phyloP scores from a whole-genome alignment of 352 stramenopile genomes.

The Pythium rishiriense region DNA sequence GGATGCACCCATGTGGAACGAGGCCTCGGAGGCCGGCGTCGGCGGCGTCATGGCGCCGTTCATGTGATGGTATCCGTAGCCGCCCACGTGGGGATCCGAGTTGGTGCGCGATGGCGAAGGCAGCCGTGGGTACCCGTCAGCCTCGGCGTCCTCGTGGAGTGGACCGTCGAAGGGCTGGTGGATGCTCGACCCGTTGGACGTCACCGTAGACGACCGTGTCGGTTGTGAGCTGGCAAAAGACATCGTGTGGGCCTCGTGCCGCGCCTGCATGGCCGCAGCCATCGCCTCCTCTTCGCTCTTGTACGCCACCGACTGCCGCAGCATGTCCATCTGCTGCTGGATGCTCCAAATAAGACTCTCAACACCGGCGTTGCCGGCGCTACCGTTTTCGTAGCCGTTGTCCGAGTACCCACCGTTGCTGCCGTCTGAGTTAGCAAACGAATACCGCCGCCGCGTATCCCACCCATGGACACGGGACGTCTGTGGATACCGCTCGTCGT shows the following conservation, averaged over 20 bases:
- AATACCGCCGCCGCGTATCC: constrained; percentile 20
- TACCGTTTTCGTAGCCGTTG: constrained; percentile 9
- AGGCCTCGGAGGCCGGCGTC: constrained; percentile 24
- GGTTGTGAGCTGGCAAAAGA: constrained; percentile 65
- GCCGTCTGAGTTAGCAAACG: constrained; percentile 28
- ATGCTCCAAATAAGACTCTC: constrained; percentile 81
- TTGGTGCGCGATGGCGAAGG: constrained; percentile 30
- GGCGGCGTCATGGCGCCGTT: constrained; percentile 27
- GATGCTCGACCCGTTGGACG: constrained; percentile 52
- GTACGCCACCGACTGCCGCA: constrained; percentile 66
- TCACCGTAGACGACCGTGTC: constrained; percentile 64
- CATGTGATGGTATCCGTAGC: constrained; percentile 19
- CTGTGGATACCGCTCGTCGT: constrained; percentile 21
- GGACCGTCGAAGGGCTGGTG: constrained; percentile 40
- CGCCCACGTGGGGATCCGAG: constrained; percentile 23
- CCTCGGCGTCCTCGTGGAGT: constrained; percentile 27
- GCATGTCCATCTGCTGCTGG: constrained; percentile 81
- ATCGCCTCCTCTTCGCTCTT: constrained; percentile 49
- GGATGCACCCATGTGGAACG: constrained; percentile 22
- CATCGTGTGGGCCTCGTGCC: constrained; percentile 55
- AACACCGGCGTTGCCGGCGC: constrained; percentile 43
- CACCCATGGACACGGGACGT: constrained; percentile 4
- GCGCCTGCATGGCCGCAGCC: constrained; percentile 34
- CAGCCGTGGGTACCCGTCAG: constrained; percentile 19
- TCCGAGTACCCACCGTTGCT: constrained; percentile 23